Conservation (phyloP, 208 protist genomes). For the Kentomonas sorsogonicus region DNA sequence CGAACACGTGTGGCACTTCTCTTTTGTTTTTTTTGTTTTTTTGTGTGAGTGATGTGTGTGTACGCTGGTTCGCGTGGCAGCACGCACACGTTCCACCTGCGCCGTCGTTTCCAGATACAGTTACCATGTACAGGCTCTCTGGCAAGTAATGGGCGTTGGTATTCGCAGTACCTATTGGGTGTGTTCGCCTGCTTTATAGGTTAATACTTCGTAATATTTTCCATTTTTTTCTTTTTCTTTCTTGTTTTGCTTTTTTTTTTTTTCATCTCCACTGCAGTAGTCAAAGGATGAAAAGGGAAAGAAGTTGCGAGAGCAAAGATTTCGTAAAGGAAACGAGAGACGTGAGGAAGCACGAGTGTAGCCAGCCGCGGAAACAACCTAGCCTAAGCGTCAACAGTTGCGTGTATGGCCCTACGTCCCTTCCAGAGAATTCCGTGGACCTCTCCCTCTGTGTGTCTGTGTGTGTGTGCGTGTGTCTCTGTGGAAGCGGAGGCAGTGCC, state of each 20-base stretch:
- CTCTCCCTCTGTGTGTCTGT: too few species aligned
- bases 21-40: conserved; percentile 6
- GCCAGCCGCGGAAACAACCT: background rate
- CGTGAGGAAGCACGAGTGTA: too few species aligned
- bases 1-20: background rate
- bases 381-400: background rate
- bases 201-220: background rate
- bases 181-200: too few species aligned
- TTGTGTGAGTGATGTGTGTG: background rate
- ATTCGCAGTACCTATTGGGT: too few species aligned
- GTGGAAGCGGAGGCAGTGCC: too few species aligned
- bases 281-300: background rate
- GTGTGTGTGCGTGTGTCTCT: too few species aligned
- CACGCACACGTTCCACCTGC: too few species aligned
- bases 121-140: too few species aligned
- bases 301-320: background rate
- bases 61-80: too few species aligned
- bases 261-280: background rate
- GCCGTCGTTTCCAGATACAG: too few species aligned
- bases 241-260: background rate
- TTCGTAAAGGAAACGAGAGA: background rate
- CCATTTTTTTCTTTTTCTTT: conserved; percentile 1
- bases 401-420: background rate
- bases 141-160: too few species aligned
- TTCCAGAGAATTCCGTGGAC: background rate